Percentiles rank a stretch among this genome's conserved stretches.
phyloP scores from a whole-genome alignment of 345 rosid species.

The Euphorbia pulcherrima region DNA sequence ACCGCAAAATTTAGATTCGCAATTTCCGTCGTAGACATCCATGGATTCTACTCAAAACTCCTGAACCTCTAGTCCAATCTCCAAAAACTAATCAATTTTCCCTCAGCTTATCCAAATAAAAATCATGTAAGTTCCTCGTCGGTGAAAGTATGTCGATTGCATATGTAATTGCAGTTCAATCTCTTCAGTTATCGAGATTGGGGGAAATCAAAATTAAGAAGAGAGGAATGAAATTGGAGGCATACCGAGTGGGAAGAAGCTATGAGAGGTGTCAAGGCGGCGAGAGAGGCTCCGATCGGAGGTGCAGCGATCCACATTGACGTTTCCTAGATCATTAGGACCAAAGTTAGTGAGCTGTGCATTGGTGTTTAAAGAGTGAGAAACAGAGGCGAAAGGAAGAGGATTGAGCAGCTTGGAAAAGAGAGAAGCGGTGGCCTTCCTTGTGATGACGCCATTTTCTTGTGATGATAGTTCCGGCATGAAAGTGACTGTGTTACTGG shows the following conservation, averaged over 20 bases:
- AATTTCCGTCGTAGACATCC: constrained; percentile 77
- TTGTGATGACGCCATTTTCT: too few species aligned
- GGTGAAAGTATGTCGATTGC: constrained; percentile 43
- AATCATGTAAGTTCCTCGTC: constrained; percentile 56
- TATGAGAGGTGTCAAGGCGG: constrained; percentile 12
- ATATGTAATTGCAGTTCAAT: neutral
- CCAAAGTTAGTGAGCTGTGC: constrained; percentile 26
- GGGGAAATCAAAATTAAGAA: neutral
- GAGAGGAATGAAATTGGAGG: neutral
- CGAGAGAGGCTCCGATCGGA: constrained; percentile 18
- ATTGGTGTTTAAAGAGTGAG: constrained; percentile 39
- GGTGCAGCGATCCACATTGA: constrained; percentile 23
- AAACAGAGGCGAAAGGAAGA: constrained; percentile 18
- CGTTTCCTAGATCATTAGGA: constrained; percentile 19
- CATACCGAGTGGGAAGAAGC: constrained; percentile 28
- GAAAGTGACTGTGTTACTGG: too few species aligned
- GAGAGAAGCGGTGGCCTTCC: too few species aligned
- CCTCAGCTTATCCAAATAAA: constrained; percentile 48
- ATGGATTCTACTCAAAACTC: constrained; percentile 62
- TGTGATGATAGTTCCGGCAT: too few species aligned
- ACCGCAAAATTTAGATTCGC: constrained; percentile 40
- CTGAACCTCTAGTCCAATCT: constrained; percentile 68
- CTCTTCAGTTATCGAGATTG: neutral
- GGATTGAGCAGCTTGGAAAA: constrained; percentile 20
- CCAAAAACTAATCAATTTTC: constrained; percentile 40